Base-by-base conservation (phyloP, 2,329 filamentous ascomycete species). In the Diaporthe ilicicola region DNA sequence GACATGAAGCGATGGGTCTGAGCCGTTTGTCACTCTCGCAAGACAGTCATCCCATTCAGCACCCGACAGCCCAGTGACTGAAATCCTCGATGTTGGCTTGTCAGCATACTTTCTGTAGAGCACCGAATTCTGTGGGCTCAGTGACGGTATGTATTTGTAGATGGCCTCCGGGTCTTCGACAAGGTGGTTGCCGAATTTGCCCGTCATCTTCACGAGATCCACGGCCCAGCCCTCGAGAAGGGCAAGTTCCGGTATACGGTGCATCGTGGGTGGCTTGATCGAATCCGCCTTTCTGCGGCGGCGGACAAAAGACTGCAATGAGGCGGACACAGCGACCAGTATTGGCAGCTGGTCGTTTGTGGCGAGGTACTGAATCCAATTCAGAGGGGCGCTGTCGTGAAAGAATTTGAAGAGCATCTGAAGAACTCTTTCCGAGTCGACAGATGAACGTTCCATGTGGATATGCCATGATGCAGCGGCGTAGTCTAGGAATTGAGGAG, bases 41-140 rank as follows among this genome's bases (percentile, higher is more conserved):
- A 79, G 71, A 44, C 75, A 76, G 71, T 79, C 76, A 54, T 77
- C 74, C 77, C 77, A 79, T 8, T 73, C 68, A 1, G 44, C 54
- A 12, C 72, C 74, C 6, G 76, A 69, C 2, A 76, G 37, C 0
- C 75, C 75, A n/a, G 70, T 71, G n/a, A 78, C 70, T 1, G 73
- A 70, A 0, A 79, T 34, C 1, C 64, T 62, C 0, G 68, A 48
- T 3, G 70, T 67, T 17, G 74, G 56, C 27, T 64, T 74, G n/a
- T 51, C 65, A 12, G 55, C 51, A 17, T 73, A 76, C 53, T 74
- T 75, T 37, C 73, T 73, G 66, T 74, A 70, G 1, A 79, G 68
- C 2, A 72, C 61, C 2, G 77, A 77, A 2, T 72, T 72, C 6
- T 55, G 44, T 1, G 77, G 77, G 54, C 76, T 75, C 12, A 79